Evolutionary conservation across 2,329 filamentous ascomycete species (phyloP).

Genomic region (Sporothrix schenckii): DNA sequence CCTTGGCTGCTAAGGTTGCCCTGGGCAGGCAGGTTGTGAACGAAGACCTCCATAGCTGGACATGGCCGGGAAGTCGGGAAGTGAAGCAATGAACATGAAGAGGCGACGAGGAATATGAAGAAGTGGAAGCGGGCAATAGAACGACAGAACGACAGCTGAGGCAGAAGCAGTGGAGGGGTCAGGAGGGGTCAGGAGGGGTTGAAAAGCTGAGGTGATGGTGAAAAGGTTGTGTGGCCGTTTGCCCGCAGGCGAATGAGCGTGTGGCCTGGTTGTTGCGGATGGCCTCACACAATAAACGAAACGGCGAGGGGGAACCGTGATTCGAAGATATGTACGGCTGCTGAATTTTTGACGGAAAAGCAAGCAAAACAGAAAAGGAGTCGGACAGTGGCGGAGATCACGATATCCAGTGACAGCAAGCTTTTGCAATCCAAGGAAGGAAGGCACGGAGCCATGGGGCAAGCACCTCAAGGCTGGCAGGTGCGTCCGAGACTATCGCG

Average conservation of each 20-base stretch:
- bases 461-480: conserved; percentile 9
- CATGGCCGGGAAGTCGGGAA: not conserved
- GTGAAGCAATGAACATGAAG: not conserved
- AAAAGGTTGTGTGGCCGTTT: not conserved
- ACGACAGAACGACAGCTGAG: not conserved
- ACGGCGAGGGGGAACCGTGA: not conserved
- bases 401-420: not conserved
- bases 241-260: not conserved
- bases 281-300: not conserved
- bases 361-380: not conserved
- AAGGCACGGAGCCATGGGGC: not conserved
- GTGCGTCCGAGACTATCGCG: not conserved
- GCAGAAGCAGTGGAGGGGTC: not conserved
- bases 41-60: conserved; percentile 51
- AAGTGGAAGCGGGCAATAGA: not conserved
- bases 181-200: conserved; percentile 11
- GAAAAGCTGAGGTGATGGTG: not conserved
- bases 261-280: not conserved
- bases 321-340: too few relatives aligned
- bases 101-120: not conserved
- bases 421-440: not conserved
- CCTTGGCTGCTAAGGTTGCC: conserved; percentile 45
- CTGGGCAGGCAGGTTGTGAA: conserved; percentile 48
- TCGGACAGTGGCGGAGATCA: not conserved
- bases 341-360: too few relatives aligned